A percentile compares a stretch with the other conserved stretches of the same genome.
phyloP scores from a whole-genome alignment of 2,329 filamentous ascomycete genomes.

The Talaromyces marneffei region DNA sequence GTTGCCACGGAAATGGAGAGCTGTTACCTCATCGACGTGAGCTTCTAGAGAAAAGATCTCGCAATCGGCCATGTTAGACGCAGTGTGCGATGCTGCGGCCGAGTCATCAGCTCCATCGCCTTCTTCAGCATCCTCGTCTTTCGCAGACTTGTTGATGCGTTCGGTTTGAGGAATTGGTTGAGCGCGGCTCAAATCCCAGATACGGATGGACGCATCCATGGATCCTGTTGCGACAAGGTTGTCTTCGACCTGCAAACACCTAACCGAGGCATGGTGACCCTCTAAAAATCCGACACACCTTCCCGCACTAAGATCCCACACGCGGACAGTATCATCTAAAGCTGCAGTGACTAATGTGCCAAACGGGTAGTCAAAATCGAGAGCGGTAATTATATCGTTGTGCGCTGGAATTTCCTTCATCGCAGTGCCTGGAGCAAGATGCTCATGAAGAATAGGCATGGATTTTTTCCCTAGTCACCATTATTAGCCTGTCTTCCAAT shows the following conservation, averaged over 20 bases:
- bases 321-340: constrained; percentile 85
- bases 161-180: constrained; percentile 67
- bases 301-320: constrained; percentile 94
- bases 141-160: constrained; percentile 42
- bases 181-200: constrained; percentile 91
- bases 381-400: constrained; percentile 75
- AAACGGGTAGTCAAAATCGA: constrained; percentile 97
- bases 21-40: constrained; percentile 91
- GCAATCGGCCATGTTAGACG: constrained; percentile 81
- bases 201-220: constrained; percentile 84
- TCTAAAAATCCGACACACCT: constrained; percentile 87
- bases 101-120: constrained; percentile 45
- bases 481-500: background rate
- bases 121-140: constrained; percentile 49
- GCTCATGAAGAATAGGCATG: constrained; percentile 92
- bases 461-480: constrained; percentile 54
- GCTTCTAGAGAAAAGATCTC: constrained; percentile 81
- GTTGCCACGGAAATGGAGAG: constrained; percentile 81
- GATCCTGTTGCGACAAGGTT: constrained; percentile 93
- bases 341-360: constrained; percentile 90
- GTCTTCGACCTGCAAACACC: constrained; percentile 87
- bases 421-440: constrained; percentile 80
- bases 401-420: constrained; percentile 89
- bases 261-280: constrained; percentile 89
- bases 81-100: constrained; percentile 58